phyloP scores from a whole-genome alignment of 2,329 filamentous ascomycete species.

The Teratosphaeria viscida region DNA sequence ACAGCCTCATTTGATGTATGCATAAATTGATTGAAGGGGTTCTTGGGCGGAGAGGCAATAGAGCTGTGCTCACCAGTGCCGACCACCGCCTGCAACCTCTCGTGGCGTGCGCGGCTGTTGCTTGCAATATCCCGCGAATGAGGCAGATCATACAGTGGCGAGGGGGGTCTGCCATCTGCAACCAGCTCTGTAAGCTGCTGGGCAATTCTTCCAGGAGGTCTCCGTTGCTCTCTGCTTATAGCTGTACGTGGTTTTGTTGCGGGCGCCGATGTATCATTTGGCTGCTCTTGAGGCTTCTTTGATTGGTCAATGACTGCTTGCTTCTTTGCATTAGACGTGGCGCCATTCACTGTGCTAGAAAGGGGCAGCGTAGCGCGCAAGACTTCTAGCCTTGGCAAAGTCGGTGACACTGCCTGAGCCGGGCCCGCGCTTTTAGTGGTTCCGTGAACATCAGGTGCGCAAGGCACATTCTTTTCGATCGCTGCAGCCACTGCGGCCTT shows the following conservation, averaged over 20 bases:
- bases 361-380: not conserved
- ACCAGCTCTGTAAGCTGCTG: not conserved
- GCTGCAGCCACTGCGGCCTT: not conserved
- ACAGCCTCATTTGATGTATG: not conserved
- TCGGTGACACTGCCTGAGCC: not conserved
- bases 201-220: not conserved
- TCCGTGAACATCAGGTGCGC: not conserved
- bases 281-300: not conserved
- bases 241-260: not conserved
- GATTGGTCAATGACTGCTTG: not conserved
- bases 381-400: not conserved
- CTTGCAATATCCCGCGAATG: not conserved
- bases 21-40: not conserved
- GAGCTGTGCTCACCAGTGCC: not conserved
- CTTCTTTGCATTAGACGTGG: not conserved
- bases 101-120: not conserved
- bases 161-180: not conserved
- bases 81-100: not conserved
- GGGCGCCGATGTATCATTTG: not conserved
- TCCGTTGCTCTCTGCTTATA: not conserved
- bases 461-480: not conserved
- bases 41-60: not conserved
- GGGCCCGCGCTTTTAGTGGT: not conserved
- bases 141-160: not conserved
- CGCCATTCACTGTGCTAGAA: not conserved